Base-by-base conservation (phyloP, 306 rosid species). In the Argentina anserina region DNA sequence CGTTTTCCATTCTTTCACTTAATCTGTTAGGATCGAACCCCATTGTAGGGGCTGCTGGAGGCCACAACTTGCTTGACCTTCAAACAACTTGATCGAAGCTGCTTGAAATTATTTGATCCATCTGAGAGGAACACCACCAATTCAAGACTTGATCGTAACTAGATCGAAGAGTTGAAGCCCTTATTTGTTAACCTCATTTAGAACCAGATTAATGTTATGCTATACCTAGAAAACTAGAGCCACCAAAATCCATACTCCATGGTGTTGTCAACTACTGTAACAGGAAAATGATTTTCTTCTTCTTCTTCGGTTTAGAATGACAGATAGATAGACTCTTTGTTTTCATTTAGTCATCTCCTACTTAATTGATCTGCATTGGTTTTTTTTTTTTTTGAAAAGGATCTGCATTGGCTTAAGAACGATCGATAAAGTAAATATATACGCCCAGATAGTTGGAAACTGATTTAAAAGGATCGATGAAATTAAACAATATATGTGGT, bases 361-460 rank as follows among this genome's bases (percentile, higher is more conserved):
- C 17, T 26, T 23, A 34, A 3, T 59, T 23, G 62, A 3, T 59
- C n/a, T 28, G 64, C 65, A 29, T n/a, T n/a, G n/a, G n/a, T n/a
- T n/a, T n/a, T n/a, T n/a, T n/a, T n/a, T n/a, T n/a, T n/a, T n/a
- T n/a, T n/a, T n/a, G n/a, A n/a, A n/a, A n/a, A n/a, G n/a, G n/a
- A n/a, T n/a, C n/a, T n/a, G n/a, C n/a, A n/a, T 59, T 29, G 65
- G 65, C 39, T 28, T 28, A 59, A 25, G 25, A 55, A 23, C 7
- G 33, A 60, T 14, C 13, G 20, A 6, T 31, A 33, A 2, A 61
- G 23, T 61, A 33, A 33, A 33, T 33, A 7, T 58, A 61, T 61
- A 61, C 33, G 66, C 41, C 66, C 41, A 61, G 66, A 61, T 15
- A 31, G 41, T 60, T 26, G 66, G 41, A 60, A 60, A 60, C 33